These are phyloP conservation scores for Sugiyamaella valdiviana DNA, from an alignment of 805 yeast species.

Conservation along the genomic window DNA sequence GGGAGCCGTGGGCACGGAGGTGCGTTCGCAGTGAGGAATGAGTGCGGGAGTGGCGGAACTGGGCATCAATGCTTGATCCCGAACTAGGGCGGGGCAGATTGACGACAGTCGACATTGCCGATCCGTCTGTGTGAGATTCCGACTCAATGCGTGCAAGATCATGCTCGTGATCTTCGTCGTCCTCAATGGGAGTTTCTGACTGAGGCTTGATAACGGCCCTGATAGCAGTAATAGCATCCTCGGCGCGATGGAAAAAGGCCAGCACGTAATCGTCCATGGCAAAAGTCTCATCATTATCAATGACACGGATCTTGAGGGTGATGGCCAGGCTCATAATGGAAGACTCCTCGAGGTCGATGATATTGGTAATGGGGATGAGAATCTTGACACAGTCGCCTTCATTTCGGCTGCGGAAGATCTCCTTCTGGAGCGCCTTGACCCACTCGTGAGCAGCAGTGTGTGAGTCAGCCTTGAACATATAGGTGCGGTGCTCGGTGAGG, in stretches of 20 bases:
- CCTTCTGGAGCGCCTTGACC: slow-evolving; percentile 68
- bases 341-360: slow-evolving; percentile 55
- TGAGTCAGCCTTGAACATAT: slow-evolving; percentile 68
- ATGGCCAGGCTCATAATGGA: slow-evolving; percentile 50
- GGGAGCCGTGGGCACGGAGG: background rate
- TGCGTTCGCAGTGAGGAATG: background rate
- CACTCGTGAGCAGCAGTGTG: slow-evolving; percentile 69
- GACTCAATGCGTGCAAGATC: background rate
- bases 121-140: background rate
- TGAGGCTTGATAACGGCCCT: slow-evolving; percentile 11
- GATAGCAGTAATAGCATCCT: slow-evolving; percentile 22
- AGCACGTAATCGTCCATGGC: slow-evolving; percentile 66
- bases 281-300: slow-evolving; percentile 47
- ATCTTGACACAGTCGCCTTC: slow-evolving; percentile 65
- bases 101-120: background rate
- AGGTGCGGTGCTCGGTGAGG: slow-evolving; percentile 49
- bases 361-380: slow-evolving; percentile 65
- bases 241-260: slow-evolving; percentile 47
- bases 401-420: slow-evolving; percentile 68
- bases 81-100: background rate
- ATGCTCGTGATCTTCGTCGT: background rate
- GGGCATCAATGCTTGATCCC: background rate
- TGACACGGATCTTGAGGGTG: slow-evolving; percentile 54
- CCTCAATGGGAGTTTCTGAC: background rate
- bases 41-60: background rate